Conservation (phyloP, 768 basidiomycete species). For the Hydnomerulius pinastri region DNA sequence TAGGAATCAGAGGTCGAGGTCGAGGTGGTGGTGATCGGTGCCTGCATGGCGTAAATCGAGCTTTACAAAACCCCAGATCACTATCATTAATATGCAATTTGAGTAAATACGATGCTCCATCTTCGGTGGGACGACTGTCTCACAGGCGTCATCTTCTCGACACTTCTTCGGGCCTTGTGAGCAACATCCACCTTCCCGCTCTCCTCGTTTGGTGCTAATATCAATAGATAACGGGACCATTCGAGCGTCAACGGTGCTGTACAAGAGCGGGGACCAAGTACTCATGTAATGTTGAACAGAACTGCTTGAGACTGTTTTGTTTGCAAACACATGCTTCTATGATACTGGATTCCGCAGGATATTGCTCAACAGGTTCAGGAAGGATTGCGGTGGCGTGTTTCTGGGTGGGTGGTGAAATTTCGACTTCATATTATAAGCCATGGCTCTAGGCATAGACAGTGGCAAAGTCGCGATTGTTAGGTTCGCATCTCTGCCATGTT, state of each 20-base stretch:
- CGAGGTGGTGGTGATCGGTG: no score
- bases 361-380: constrained; percentile 75
- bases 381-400: constrained; percentile 69
- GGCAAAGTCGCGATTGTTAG: no score
- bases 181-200: constrained; percentile 19
- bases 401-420: neutral
- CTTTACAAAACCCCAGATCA: no score
- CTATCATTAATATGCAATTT: constrained; percentile 22
- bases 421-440: constrained; percentile 13
- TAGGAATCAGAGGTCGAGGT: no score
- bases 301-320: constrained; percentile 73
- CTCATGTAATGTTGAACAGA: constrained; percentile 26
- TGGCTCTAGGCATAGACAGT: constrained; percentile 72
- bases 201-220: neutral
- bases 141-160: constrained; percentile 49
- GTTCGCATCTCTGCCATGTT: no score
- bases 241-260: constrained; percentile 67
- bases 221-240: constrained; percentile 64
- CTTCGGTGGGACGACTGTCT: constrained; percentile 13
- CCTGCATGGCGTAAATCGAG: no score
- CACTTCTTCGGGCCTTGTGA: constrained; percentile 66
- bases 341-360: constrained; percentile 83
- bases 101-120: neutral
- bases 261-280: constrained; percentile 46
- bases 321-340: constrained; percentile 85